A percentile compares a stretch with the other conserved stretches of the same genome.
phyloP scores from a whole-genome alignment of 2,329 filamentous ascomycete species.

The Truncatella angustata region DNA sequence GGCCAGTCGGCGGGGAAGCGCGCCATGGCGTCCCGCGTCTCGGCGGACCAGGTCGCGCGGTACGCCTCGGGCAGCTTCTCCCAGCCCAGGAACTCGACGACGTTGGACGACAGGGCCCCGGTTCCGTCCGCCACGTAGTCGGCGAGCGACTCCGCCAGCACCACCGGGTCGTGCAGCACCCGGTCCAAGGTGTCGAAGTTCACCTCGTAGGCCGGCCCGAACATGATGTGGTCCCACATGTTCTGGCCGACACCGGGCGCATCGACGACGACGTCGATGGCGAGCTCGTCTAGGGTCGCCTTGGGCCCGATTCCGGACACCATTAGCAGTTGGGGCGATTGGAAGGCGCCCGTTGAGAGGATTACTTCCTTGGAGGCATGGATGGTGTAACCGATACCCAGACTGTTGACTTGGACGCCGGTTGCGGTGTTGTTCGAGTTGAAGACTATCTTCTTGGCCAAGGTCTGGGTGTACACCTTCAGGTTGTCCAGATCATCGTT shows the following conservation, averaged over 20 bases:
- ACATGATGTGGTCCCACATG: slow-evolving; percentile 14
- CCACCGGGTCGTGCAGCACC: slow-evolving; percentile 19
- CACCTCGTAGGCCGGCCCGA: slow-evolving; percentile 23
- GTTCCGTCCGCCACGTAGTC: slow-evolving; percentile 28
- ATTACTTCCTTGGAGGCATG: slow-evolving; percentile 36
- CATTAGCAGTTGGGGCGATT: slow-evolving; percentile 39
- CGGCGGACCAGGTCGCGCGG: slow-evolving; percentile 13
- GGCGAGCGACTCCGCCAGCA: slow-evolving; percentile 25
- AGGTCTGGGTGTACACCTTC: slow-evolving; percentile 27
- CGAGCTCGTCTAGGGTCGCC: background rate
- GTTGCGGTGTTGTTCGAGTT: slow-evolving; percentile 31
- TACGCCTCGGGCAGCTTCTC: slow-evolving; percentile 27
- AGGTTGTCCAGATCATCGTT: slow-evolving; percentile 6
- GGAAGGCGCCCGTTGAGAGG: slow-evolving; percentile 36
- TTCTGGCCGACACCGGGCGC: slow-evolving; percentile 12
- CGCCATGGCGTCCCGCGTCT: slow-evolving; percentile 43
- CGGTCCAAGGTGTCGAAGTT: slow-evolving; percentile 27
- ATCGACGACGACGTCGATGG: slow-evolving; percentile 10
- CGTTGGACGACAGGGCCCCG: slow-evolving; percentile 22
- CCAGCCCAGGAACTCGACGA: slow-evolving; percentile 22
- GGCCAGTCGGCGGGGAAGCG: slow-evolving; percentile 38
- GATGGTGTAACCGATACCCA: slow-evolving; percentile 21
- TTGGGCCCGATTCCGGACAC: slow-evolving; percentile 37
- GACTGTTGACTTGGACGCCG: slow-evolving; percentile 22
- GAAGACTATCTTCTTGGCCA: slow-evolving; percentile 45